These are phyloP conservation scores for Metschnikowia gruessii DNA, from an alignment of 805 yeast species.

Conservation along the genomic window DNA sequence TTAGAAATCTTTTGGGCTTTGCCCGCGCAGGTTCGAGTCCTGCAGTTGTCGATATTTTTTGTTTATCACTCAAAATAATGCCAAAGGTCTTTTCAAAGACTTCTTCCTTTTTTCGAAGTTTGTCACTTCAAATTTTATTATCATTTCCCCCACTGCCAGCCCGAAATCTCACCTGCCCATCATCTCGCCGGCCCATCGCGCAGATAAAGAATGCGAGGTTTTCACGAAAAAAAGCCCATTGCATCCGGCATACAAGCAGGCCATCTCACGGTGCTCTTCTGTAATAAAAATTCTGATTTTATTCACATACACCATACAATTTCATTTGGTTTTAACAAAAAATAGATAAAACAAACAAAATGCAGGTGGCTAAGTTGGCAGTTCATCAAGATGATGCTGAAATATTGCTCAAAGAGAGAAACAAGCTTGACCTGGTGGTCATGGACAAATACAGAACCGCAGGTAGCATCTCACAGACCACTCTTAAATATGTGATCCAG, in stretches of 20 bases:
- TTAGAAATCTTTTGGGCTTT: slow-evolving; percentile 73
- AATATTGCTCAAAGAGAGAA: slow-evolving; percentile 67
- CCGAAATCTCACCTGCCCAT: background rate
- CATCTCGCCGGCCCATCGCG: background rate
- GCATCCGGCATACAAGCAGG: slow-evolving; percentile 13
- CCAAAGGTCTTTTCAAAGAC: background rate
- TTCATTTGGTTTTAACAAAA: background rate
- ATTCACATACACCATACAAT: background rate
- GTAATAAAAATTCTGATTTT: slow-evolving; percentile 5
- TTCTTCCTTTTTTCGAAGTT: too few relatives aligned
- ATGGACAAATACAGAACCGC: slow-evolving; percentile 84
- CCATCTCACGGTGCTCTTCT: slow-evolving; percentile 16
- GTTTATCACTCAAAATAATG: background rate
- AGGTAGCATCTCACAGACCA: slow-evolving; percentile 85
- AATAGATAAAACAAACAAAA: slow-evolving; percentile 20
- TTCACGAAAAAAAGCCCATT: slow-evolving; percentile 3
- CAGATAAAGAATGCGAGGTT: background rate
- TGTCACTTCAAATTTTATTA: too few relatives aligned
- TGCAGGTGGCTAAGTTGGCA: slow-evolving; percentile 77
- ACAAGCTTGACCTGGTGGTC: slow-evolving; percentile 57
- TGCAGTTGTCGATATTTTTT: slow-evolving; percentile 56
- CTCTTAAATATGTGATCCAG: slow-evolving; percentile 60
- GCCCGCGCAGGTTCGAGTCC: slow-evolving; percentile 81
- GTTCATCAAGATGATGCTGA: slow-evolving; percentile 74
- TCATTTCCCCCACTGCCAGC: background rate